Evolutionary conservation across 805 yeast species (phyloP).

Genomic region (Lipomyces chichibuensis): DNA sequence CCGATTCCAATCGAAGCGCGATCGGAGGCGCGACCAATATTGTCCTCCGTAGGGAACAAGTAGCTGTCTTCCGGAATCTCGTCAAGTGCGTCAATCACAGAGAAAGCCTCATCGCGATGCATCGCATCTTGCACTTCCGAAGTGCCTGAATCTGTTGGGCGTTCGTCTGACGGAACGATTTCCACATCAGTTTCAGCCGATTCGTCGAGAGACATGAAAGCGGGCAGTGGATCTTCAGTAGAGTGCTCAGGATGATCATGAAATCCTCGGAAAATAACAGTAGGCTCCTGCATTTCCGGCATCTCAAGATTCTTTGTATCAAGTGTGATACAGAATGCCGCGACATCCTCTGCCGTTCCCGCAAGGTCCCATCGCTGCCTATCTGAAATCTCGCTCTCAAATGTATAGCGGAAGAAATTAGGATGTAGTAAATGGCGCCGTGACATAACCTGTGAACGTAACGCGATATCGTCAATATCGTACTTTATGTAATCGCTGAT

Average conservation of each 20-base stretch:
- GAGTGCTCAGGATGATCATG: slow-evolving; percentile 24
- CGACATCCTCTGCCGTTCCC: slow-evolving; percentile 47
- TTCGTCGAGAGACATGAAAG: slow-evolving; percentile 3
- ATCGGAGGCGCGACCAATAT: not conserved
- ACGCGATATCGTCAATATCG: slow-evolving; percentile 45
- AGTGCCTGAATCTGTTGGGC: too few species aligned
- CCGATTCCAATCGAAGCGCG: not conserved
- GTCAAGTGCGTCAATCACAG: slow-evolving; percentile 13
- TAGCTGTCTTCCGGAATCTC: slow-evolving; percentile 22
- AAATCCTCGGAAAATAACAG: slow-evolving; percentile 30
- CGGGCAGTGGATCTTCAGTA: slow-evolving; percentile 8
- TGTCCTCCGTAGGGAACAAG: slow-evolving; percentile 14
- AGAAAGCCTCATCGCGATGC: not conserved
- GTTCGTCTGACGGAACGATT: not conserved
- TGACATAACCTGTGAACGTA: slow-evolving; percentile 42
- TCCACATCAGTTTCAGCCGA: slow-evolving; percentile 1
- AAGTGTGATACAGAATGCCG: slow-evolving; percentile 43
- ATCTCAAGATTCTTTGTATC: slow-evolving; percentile 33
- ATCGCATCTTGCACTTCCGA: not conserved
- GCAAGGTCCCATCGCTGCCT: slow-evolving; percentile 41
- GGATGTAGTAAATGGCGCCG: slow-evolving; percentile 55
- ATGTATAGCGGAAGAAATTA: slow-evolving; percentile 47
- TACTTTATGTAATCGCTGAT: slow-evolving; percentile 18
- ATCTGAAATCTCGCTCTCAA: slow-evolving; percentile 46
- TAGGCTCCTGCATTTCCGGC: slow-evolving; percentile 30